Evolutionary conservation across 2,329 filamentous ascomycete genomes (phyloP).

Genomic region (Pseudogymnoascus verrucosus): DNA sequence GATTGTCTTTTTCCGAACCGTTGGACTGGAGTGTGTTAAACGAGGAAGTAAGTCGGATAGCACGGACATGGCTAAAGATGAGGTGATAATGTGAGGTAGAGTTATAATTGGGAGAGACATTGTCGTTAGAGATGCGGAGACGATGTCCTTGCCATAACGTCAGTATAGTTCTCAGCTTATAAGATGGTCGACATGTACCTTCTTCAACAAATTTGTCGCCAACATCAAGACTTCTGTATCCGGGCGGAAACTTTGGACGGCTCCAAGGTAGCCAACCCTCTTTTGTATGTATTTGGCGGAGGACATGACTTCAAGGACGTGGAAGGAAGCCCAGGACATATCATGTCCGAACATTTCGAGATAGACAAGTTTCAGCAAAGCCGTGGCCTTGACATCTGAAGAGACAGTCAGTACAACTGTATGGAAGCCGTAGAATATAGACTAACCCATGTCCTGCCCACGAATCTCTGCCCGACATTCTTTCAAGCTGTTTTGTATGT

Average conservation of each 20-base stretch:
- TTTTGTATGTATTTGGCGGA: constrained; percentile 92
- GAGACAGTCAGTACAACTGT: constrained; percentile 13
- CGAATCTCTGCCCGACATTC: constrained; percentile 93
- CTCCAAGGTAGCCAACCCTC: constrained; percentile 86
- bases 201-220: constrained; percentile 93
- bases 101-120: constrained; percentile 82
- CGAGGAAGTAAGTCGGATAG: constrained; percentile 80
- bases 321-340: constrained; percentile 99
- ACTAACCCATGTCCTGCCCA: constrained; percentile 82
- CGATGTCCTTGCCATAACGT: constrained; percentile 52
- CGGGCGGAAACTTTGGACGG: constrained; percentile 89
- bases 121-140: constrained; percentile 61
- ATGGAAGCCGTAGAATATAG: background rate
- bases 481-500: constrained; percentile 85
- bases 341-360: constrained; percentile 98
- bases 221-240: constrained; percentile 98
- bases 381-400: constrained; percentile 87
- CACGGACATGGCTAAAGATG: constrained; percentile 82
- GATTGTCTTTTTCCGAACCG: constrained; percentile 90
- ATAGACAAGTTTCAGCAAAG: constrained; percentile 90
- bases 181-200: constrained; percentile 41
- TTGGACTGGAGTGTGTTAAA: constrained; percentile 74
- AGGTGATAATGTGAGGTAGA: constrained; percentile 90
- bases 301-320: constrained; percentile 98
- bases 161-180: constrained; percentile 3